Evolutionary conservation across 2,329 filamentous ascomycete species (phyloP).

Genomic region (Onygena corvina): DNA sequence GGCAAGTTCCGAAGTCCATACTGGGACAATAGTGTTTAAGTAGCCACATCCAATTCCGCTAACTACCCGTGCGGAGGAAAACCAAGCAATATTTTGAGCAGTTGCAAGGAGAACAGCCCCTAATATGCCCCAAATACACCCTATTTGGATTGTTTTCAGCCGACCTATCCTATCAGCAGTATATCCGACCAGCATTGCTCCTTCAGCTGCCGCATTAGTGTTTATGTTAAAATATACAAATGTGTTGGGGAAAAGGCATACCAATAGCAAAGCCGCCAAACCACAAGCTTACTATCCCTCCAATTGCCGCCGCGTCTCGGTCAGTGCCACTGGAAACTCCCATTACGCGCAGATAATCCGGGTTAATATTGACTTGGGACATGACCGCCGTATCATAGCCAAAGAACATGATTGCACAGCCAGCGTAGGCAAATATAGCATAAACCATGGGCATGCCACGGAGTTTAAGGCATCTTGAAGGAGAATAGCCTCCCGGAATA

Average conservation of each 20-base stretch:
- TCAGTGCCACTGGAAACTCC: not conserved
- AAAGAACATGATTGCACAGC: constrained; percentile 1
- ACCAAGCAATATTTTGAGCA: not conserved
- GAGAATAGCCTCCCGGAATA: not conserved
- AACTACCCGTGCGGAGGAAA: not conserved
- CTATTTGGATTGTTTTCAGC: not conserved
- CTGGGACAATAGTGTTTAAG: not conserved
- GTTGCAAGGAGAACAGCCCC: constrained; percentile 1
- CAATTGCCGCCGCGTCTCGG: not conserved
- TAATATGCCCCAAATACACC: not conserved
- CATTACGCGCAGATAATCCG: not conserved
- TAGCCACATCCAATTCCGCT: not conserved
- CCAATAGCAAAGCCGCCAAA: constrained; percentile 4
- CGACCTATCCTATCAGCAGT: not conserved
- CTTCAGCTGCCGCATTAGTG: not conserved
- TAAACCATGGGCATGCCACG: constrained; percentile 1
- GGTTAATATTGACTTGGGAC: constrained; percentile 2
- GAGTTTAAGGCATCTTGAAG: not conserved
- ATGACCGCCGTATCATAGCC: not conserved
- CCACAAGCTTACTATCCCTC: not conserved
- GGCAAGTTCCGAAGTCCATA: not conserved
- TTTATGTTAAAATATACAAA: not conserved
- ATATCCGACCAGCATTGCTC: constrained; percentile 3
- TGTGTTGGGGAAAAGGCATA: not conserved
- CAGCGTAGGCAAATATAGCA: not conserved